These are phyloP conservation scores for Fusarium verticillioides DNA, from an alignment of 2,329 filamentous ascomycete genomes.

Conservation along the genomic window DNA sequence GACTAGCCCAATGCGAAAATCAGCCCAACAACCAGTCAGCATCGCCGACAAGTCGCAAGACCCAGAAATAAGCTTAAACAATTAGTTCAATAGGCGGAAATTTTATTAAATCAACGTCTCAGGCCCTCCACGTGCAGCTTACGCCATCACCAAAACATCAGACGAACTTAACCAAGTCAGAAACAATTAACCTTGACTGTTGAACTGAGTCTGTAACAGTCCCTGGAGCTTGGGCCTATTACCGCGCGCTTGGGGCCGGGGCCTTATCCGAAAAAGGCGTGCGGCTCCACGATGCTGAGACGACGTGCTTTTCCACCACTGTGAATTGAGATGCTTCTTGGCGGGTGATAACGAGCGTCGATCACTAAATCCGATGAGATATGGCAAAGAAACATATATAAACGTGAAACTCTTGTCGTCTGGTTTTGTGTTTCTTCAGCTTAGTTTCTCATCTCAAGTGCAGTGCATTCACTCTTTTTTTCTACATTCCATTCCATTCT, in stretches of 20 bases:
- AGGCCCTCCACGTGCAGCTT: neutral
- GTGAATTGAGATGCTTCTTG: constrained; percentile 20
- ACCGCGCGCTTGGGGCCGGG: constrained; percentile 33
- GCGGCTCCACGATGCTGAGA: constrained; percentile 38
- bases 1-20: neutral
- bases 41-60: neutral
- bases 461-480: constrained; percentile 25
- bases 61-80: constrained; percentile 8
- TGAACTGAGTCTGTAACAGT: constrained; percentile 10
- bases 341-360: neutral
- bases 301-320: constrained; percentile 37
- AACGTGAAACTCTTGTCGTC: neutral
- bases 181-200: neutral
- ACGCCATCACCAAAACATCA: neutral
- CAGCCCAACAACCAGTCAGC: rapidly evolving
- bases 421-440: constrained; percentile 20
- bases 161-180: neutral
- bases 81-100: neutral
- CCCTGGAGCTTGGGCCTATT: neutral
- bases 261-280: constrained; percentile 24
- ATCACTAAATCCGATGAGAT: neutral
- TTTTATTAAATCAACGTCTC: neutral
- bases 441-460: constrained; percentile 28
- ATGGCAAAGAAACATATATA: constrained; percentile 23
- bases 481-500: constrained; percentile 31